phyloP scores from a whole-genome alignment of 1,284 basidiomycete species.

The Inonotus hispidus region DNA sequence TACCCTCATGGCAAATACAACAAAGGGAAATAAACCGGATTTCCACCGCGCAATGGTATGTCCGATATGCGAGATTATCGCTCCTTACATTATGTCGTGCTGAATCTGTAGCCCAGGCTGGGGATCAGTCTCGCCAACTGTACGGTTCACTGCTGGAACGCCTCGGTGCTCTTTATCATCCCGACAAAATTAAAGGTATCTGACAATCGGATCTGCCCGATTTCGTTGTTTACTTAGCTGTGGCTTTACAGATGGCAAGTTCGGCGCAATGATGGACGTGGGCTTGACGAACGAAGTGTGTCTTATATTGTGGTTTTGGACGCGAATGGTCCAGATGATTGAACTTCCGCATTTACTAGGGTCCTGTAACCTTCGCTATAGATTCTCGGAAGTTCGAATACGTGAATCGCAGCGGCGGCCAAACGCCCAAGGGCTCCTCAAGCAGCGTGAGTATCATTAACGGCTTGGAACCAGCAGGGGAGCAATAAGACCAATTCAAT shows the following conservation, averaged over 20 bases:
- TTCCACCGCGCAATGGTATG: constrained; percentile 87
- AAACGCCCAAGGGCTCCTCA: neutral
- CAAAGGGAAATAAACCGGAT: constrained; percentile 84
- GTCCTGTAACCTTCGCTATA: constrained; percentile 77
- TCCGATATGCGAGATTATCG: constrained; percentile 17
- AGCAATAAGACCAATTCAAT: neutral
- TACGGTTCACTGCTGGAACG: constrained; percentile 70
- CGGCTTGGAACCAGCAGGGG: neutral
- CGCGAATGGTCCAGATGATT: constrained; percentile 11
- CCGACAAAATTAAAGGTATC: constrained; percentile 75
- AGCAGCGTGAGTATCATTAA: neutral
- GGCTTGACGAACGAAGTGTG: constrained; percentile 76
- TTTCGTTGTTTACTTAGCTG: constrained; percentile 1
- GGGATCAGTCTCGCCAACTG: constrained; percentile 49
- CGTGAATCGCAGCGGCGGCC: constrained; percentile 22
- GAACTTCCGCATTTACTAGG: constrained; percentile 37
- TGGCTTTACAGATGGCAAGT: constrained; percentile 65
- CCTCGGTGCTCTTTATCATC: constrained; percentile 58
- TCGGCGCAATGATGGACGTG: constrained; percentile 93
- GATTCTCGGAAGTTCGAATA: constrained; percentile 71
- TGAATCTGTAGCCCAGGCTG: constrained; percentile 1
- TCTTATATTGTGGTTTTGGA: constrained; percentile 19
- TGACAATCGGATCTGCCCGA: constrained; percentile 9
- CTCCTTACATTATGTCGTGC: constrained; percentile 1
- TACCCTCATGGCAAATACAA: constrained; percentile 82